Conservation (phyloP, 1,284 basidiomycete species). For the Fomitopsis pinicola region DNA sequence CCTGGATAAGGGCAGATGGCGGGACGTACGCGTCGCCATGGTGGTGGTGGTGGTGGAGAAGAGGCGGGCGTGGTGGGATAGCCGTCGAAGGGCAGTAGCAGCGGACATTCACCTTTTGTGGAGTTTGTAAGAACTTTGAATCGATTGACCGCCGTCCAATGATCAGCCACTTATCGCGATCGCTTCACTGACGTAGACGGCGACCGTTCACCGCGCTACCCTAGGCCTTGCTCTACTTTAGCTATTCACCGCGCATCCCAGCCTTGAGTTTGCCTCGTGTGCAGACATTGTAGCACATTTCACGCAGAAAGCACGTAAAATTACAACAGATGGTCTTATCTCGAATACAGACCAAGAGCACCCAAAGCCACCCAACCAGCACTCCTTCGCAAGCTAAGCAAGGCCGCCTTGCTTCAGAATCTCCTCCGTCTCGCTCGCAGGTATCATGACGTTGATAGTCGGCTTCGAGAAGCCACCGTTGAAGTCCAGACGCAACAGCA, state of each 20-base stretch:
- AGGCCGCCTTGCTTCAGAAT: conserved; percentile 42
- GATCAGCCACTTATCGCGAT: neutral
- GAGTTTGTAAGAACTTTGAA: conserved; percentile 8
- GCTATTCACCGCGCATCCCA: too few relatives aligned
- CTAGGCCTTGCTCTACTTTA: neutral
- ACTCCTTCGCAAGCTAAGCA: conserved; percentile 12
- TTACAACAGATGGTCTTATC: too few relatives aligned
- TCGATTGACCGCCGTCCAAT: neutral
- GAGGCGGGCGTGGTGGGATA: conserved; percentile 56
- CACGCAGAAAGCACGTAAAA: too few relatives aligned
- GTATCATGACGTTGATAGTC: conserved; percentile 23
- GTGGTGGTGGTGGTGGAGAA: conserved; percentile 41
- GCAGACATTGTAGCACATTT: too few relatives aligned
- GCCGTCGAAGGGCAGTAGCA: conserved; percentile 36
- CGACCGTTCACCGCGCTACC: neutral
- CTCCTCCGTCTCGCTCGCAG: conserved; percentile 29
- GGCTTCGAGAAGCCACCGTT: conserved; percentile 73
- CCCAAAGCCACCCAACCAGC: neutral
- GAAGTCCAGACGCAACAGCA: conserved; percentile 81
- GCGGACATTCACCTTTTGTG: conserved; percentile 21
- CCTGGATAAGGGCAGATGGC: conserved; percentile 8
- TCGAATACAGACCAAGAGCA: too few relatives aligned
- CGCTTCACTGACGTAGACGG: neutral
- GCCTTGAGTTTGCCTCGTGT: too few relatives aligned
- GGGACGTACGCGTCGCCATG: conserved; percentile 58